These are phyloP conservation scores for Sporothrix inflata DNA, from an alignment of 2,329 filamentous ascomycete species.

Conservation along the genomic window DNA sequence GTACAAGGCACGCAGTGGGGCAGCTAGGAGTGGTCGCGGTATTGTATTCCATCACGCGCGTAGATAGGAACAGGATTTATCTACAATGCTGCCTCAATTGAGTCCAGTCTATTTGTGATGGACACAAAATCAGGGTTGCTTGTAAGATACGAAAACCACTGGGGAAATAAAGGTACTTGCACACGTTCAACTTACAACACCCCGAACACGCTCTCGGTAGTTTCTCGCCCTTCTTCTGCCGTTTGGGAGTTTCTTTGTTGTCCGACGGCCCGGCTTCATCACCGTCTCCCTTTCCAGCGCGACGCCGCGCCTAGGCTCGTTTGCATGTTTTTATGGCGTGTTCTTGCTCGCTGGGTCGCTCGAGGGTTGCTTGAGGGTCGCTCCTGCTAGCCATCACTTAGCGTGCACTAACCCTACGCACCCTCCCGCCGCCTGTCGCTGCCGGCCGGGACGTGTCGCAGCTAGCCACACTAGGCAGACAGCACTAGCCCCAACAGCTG, in stretches of 20 bases:
- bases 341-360: background rate
- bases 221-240: background rate
- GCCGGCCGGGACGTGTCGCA: slow-evolving; percentile 34
- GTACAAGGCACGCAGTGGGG: background rate
- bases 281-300: background rate
- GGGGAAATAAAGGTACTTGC: background rate
- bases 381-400: slow-evolving; percentile 19
- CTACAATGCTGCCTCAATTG: background rate
- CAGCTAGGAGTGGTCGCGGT: background rate
- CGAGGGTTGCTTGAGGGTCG: background rate
- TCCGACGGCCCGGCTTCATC: background rate
- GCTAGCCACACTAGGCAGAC: slow-evolving; percentile 29
- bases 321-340: background rate
- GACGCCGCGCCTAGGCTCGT: background rate
- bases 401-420: slow-evolving; percentile 31
- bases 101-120: background rate
- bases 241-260: background rate
- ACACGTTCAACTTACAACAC: too few species aligned
- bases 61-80: background rate
- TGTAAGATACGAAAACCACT: background rate
- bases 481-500: slow-evolving; percentile 28
- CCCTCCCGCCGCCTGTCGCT: slow-evolving; percentile 31
- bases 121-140: background rate
- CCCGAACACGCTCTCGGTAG: background rate
- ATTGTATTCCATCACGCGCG: background rate